Base-by-base conservation (phyloP, 202 grass and related monocot species). In the Schoenoplectus triqueter region DNA sequence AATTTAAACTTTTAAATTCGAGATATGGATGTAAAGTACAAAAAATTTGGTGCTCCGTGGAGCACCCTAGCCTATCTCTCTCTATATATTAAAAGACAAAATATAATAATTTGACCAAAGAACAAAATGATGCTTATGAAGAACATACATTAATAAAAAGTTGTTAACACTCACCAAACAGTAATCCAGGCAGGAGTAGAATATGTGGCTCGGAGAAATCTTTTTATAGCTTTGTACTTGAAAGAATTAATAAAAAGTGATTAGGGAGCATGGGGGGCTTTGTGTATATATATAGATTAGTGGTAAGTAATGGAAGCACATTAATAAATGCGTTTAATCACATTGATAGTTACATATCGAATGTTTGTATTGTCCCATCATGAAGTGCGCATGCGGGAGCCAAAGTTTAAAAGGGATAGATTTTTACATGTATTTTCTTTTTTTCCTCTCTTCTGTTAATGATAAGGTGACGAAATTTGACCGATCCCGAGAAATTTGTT, bases 321-420 rank as follows among this genome's bases (percentile, higher is more conserved):
- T 72, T 68, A 83, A 76, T 74, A 51, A 80, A 66, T 78, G 62
- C 77, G 65, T 82, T 50, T 76, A 80, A 64, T 59, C 3, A 66
- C 56, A 91, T 57, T 50, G 74, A 76, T 69, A 90, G 60, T 73
- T 31, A 51, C 65, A 55, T 20, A 64, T 57, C 79, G 78, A 42
- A 64, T 46, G n/a, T 73, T 61, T 66, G 46, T 39, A 61, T 81
- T 73, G 31, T 31, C 80, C 80, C 55, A 85, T 81, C 78, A 75
- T 44, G 82, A 80, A 83, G 84, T 90, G 84, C 78, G 90, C 88
- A 66, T 90, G 89, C 66, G 78, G 79, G 85, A 56, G 71, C 73
- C 59, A 80, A 87, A 93, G 83, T 69, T 87, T 81, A 47, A 80
- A 69, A 62, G 63, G 64, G 72, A 85, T 71, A 60, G 69, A 61